phyloP scores from a whole-genome alignment of 768 basidiomycete genomes.

The Sistotremastrum suecicum region DNA sequence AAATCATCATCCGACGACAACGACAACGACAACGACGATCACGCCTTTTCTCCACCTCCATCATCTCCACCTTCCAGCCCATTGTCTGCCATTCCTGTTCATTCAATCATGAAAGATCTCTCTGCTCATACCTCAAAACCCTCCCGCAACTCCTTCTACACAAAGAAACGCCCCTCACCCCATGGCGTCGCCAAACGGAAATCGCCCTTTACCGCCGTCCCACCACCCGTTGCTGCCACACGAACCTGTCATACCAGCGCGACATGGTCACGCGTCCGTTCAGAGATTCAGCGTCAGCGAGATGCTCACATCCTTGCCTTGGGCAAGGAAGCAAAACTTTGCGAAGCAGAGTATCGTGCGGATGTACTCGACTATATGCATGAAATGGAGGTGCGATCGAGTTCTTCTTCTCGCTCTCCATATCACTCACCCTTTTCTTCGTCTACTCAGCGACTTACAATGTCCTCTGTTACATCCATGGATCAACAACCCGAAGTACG shows the following conservation, averaged over 20 bases:
- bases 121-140: conserved; percentile 42
- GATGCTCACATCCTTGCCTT: conserved; percentile 55
- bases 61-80: conserved; percentile 30
- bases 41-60: conserved; percentile 22
- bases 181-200: conserved; percentile 49
- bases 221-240: conserved; percentile 35
- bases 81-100: conserved; percentile 19
- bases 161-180: conserved; percentile 77
- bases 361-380: conserved; percentile 93
- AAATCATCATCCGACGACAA: conserved; percentile 1
- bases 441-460: conserved; percentile 53
- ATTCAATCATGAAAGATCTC: conserved; percentile 58
- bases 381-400: conserved; percentile 84
- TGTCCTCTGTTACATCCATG: conserved; percentile 91
- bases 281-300: conserved; percentile 42
- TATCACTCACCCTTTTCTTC: conserved; percentile 7
- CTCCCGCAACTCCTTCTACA: conserved; percentile 54
- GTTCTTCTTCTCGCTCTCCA: neutral
- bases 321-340: conserved; percentile 57
- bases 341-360: conserved; percentile 92
- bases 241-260: conserved; percentile 58
- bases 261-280: conserved; percentile 13
- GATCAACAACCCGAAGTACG: conserved; percentile 98
- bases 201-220: conserved; percentile 28
- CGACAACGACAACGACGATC: conserved; percentile 10